Base-by-base conservation (phyloP, 768 basidiomycete genomes). In the Pulveroboletus sp. region DNA sequence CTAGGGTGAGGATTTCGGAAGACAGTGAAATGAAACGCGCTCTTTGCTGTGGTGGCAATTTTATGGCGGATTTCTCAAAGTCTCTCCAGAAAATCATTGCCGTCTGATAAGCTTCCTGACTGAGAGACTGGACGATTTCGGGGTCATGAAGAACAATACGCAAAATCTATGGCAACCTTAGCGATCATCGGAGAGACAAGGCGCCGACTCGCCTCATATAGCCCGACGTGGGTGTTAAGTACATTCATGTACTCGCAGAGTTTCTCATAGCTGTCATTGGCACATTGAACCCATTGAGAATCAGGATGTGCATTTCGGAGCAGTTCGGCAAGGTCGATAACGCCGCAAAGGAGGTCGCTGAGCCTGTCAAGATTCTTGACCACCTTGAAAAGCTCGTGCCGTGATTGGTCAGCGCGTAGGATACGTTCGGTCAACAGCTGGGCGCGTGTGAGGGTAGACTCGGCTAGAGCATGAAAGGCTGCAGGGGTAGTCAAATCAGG, bases 201-300 rank as follows among this genome's bases (percentile, higher is more conserved):
- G 36, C 37, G 43, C 16, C 20, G 47, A 74, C 88, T 69, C 66
- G 90, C 94, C 72, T 91, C 78, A 55, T 94, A 94, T 39, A 99
- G 74, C 33, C 87, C 91, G 29, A 87, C 84, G 72, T 98, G 79
- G 27, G 94, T 97, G 68, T 99, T 99, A 50, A 98, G 74, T 39
- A 90, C 84, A 67, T 97, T 97, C 94, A 99, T 98, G 67, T 89
- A 94, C 70, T 94, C 90, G 72, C 93, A 97, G 53, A 98, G 74
- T 52, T 80, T 82, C 68, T 93, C 94, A 67, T 98, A 97, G 36
- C 89, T 87, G 52, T 78, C 75, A 63, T 97, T 90, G 38, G 90
- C 90, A 42, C 85, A 85, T 14, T 81, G 76, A 14, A 90, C 78
- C 94, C 95, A 98, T 39, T 69, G 61, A 23, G 75, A 72, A 63